Conservation (phyloP, 2,329 filamentous ascomycete species). For the Paraconiothyrium sp. region DNA sequence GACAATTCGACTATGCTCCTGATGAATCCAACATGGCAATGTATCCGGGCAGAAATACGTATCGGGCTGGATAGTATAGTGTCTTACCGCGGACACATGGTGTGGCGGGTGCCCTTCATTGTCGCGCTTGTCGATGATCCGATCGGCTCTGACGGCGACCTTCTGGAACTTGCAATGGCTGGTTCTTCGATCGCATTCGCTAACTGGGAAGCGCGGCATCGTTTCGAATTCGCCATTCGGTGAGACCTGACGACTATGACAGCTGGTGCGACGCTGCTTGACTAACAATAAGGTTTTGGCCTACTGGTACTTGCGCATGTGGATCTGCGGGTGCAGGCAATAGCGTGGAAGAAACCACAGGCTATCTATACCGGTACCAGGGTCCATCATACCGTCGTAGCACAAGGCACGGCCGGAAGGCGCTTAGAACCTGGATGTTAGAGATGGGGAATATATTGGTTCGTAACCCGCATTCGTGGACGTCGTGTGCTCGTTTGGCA, state of each 20-base stretch:
- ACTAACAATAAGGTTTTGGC: background rate
- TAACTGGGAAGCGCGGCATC: background rate
- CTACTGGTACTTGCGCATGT: background rate
- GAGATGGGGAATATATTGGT: background rate
- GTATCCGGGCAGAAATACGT: too few species aligned
- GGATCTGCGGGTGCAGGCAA: background rate
- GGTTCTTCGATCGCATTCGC: background rate
- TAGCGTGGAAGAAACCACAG: background rate
- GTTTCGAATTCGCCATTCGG: background rate
- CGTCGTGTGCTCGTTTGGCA: background rate
- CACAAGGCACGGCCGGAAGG: background rate
- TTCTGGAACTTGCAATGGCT: background rate
- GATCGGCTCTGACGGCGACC: background rate
- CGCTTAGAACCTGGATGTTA: background rate
- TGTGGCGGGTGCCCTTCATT: background rate
- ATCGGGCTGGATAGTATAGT: background rate
- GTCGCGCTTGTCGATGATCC: background rate
- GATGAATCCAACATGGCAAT: too few species aligned
- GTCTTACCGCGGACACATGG: background rate
- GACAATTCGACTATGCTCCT: too few species aligned
- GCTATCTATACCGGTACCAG: background rate
- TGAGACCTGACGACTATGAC: background rate
- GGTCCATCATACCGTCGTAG: background rate
- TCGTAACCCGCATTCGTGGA: conserved; percentile 5
- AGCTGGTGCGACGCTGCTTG: background rate